Evolutionary conservation across 495 filamentous ascomycete species (phyloP), one percentile per base, ranked within the genome.

Genomic region (Talaromyces adpressus): DNA sequence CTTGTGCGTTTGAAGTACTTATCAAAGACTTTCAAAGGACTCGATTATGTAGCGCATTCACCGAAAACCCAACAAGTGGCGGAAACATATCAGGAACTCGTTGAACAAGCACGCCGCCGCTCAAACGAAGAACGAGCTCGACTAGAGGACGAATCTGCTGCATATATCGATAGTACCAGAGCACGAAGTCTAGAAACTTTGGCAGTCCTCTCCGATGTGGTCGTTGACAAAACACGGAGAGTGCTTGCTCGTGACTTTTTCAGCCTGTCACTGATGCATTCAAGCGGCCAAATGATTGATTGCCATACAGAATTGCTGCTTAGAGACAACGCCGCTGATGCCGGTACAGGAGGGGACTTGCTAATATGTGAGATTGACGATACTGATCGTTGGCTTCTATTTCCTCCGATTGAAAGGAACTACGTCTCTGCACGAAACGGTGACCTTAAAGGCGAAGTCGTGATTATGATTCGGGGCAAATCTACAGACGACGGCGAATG

Each of bases 231-330:
- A 30, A 82, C 77, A 30, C 85, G 90, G 45, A 87, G 89, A 62
- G 94, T 99, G 18, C 84, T 84, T 59, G 93, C 93, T 39, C 87
- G 94, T 64, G 94, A 99, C 70, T 85, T 87, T 57, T 99, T 98
- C 75, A 87, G 87, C 62, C 77, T 99, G 62, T 86, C 93, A 64
- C 73, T 99, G 3, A 82, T 83, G 63, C 94, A 99, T 73, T 95
- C 95, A 1, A 95, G 82, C 70, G 95, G 93, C 0, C 92, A 97
- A 68, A 79, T 90, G 45, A 80, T 98, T 22, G 90, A 89, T 65
- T 97, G 94, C 69, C 89, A 88, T 60, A 85, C 95, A n/a, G 95
- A 98, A 70, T 68, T 98, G 6, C 81, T 97, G 9, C 80, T 93
- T 52, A 85, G 94, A 71, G 94, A 98, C 71, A 90, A 90, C 49